phyloP scores from a whole-genome alignment of 2,329 filamentous ascomycete species.

The Ceratocystis albifundus region DNA sequence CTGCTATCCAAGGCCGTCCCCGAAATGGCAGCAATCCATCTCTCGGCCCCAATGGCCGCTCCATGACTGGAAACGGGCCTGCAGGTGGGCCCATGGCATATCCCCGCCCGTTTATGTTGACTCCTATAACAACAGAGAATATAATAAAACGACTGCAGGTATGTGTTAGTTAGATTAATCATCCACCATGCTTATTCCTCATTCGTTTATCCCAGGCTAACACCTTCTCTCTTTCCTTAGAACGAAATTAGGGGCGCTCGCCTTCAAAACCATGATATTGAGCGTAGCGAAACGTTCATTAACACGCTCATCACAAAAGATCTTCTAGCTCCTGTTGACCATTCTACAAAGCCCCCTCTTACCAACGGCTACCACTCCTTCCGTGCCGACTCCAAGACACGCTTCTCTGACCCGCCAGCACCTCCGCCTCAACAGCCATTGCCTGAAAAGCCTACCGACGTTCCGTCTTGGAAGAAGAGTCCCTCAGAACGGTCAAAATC shows the following conservation, averaged over 20 bases:
- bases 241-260: conserved; percentile 82
- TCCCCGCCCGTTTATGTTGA: conserved; percentile 74
- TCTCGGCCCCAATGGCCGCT: conserved; percentile 48
- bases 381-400: conserved; percentile 64
- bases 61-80: conserved; percentile 42
- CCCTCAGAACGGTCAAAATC: conserved; percentile 64
- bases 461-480: conserved; percentile 58
- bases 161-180: conserved; percentile 31
- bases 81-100: conserved; percentile 48
- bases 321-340: conserved; percentile 42
- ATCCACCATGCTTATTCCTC: not conserved
- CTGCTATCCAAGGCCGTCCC: conserved; percentile 58
- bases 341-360: conserved; percentile 35
- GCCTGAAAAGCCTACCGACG: conserved; percentile 75
- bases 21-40: conserved; percentile 57
- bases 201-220: conserved; percentile 20
- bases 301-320: conserved; percentile 65
- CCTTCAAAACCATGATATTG: conserved; percentile 75
- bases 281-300: conserved; percentile 71
- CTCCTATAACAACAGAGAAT: conserved; percentile 84
- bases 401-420: conserved; percentile 86
- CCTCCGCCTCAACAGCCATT: conserved; percentile 87
- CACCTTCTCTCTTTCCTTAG: conserved; percentile 35
- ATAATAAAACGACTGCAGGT: conserved; percentile 81
- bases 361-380: conserved; percentile 44